phyloP scores from a whole-genome alignment of 192 early-diverging fungal species.

The Coemansia asiatica region DNA sequence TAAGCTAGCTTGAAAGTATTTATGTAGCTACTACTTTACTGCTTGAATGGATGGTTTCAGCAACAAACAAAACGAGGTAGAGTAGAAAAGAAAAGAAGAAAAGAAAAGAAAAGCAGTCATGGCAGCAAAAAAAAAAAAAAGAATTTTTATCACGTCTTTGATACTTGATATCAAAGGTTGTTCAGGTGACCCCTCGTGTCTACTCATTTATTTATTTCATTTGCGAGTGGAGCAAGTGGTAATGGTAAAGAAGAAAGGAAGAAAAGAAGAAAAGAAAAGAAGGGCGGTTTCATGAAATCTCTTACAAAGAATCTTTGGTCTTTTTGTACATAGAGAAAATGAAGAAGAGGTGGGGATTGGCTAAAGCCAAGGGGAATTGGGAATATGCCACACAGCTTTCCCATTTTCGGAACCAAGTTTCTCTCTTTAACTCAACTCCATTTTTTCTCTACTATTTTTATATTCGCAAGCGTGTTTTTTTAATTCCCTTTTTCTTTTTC shows the following conservation, averaged over 20 bases:
- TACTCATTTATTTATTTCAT: background rate
- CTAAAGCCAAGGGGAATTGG: too few species aligned
- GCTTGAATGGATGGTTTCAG: too few species aligned
- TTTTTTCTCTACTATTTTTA: constrained; percentile 8
- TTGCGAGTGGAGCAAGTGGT: background rate
- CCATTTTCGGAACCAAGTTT: too few species aligned
- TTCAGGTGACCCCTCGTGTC: background rate
- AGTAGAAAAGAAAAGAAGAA: background rate
- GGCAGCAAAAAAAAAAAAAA: background rate
- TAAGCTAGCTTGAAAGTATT: too few species aligned
- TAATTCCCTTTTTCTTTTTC: background rate
- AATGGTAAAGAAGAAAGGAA: background rate
- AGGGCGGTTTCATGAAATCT: background rate
- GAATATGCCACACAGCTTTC: too few species aligned
- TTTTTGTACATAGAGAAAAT: too few species aligned
- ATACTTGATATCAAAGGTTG: background rate
- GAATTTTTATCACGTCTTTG: too few species aligned
- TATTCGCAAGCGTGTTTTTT: background rate
- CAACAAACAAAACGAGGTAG: background rate
- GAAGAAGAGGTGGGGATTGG: too few species aligned
- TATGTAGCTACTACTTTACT: too few species aligned
- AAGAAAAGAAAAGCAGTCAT: background rate
- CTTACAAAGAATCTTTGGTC: too few species aligned
- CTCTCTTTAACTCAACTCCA: constrained; percentile 5
- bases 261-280: background rate